Evolutionary conservation across 345 rosid species (phyloP).

Genomic region (Lumnitzera racemosa): DNA sequence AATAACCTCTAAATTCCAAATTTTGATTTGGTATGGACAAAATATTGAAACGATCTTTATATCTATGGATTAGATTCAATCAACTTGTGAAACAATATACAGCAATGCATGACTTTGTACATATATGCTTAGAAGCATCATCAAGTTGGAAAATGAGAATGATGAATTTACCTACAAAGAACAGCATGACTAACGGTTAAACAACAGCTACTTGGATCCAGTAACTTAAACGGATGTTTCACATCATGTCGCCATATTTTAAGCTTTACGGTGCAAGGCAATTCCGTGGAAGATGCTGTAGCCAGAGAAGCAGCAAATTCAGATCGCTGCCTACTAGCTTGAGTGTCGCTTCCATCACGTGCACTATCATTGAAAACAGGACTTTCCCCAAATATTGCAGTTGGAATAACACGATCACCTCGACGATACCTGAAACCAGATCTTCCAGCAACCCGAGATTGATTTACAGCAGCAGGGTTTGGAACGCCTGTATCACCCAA

Average conservation of each 20-base stretch:
- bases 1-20: no score
- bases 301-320: slow-evolving; percentile 79
- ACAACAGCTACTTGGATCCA: slow-evolving; percentile 58
- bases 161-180: slow-evolving; percentile 68
- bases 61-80: no score
- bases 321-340: slow-evolving; percentile 58
- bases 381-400: slow-evolving; percentile 19
- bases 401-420: slow-evolving; percentile 19
- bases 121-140: background rate
- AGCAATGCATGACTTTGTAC: no score
- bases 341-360: slow-evolving; percentile 29
- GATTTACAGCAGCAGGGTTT: slow-evolving; percentile 17
- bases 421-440: slow-evolving; percentile 26
- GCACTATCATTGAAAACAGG: slow-evolving; percentile 17
- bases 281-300: slow-evolving; percentile 79
- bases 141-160: slow-evolving; percentile 5
- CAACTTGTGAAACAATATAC: no score
- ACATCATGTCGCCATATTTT: slow-evolving; percentile 83
- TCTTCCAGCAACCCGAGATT: slow-evolving; percentile 28
- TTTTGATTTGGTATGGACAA: no score
- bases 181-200: slow-evolving; percentile 86
- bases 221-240: slow-evolving; percentile 56
- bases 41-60: no score
- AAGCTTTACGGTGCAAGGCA: slow-evolving; percentile 91
- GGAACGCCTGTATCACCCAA: slow-evolving; percentile 17